These are phyloP conservation scores for Cinchona pubescens DNA, from an alignment of 257 asterid genomes.

Conservation along the genomic window DNA sequence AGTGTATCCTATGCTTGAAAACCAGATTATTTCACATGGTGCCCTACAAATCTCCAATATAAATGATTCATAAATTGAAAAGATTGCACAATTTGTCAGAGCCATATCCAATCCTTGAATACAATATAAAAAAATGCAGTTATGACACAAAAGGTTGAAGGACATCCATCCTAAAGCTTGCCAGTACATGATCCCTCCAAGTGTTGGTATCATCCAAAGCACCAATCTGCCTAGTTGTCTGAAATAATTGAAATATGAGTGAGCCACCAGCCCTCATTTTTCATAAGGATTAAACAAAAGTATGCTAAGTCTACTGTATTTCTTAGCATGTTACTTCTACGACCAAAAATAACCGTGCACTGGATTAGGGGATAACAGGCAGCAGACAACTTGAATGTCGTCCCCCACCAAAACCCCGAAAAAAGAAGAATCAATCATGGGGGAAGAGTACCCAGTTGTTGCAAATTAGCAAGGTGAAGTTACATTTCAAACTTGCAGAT, in stretches of 20 bases:
- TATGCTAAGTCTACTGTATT: background rate
- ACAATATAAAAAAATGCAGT: too few species aligned
- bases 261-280: background rate
- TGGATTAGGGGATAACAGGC: background rate
- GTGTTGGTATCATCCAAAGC: conserved; percentile 5
- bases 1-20: too few species aligned
- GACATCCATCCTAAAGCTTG: too few species aligned
- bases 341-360: background rate
- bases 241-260: conserved; percentile 4
- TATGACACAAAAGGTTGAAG: too few species aligned
- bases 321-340: background rate
- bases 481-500: background rate
- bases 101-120: too few species aligned
- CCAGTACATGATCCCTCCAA: conserved; percentile 1
- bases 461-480: background rate
- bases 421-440: too few species aligned
- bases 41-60: too few species aligned
- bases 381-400: background rate
- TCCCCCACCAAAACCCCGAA: too few species aligned
- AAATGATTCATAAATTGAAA: too few species aligned
- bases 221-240: conserved; percentile 19
- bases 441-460: background rate
- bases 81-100: too few species aligned
- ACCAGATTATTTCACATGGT: too few species aligned
- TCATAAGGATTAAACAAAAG: background rate